These are phyloP conservation scores for Aspergillus ibericus DNA, from an alignment of 2,329 filamentous ascomycete species.

Conservation along the genomic window DNA sequence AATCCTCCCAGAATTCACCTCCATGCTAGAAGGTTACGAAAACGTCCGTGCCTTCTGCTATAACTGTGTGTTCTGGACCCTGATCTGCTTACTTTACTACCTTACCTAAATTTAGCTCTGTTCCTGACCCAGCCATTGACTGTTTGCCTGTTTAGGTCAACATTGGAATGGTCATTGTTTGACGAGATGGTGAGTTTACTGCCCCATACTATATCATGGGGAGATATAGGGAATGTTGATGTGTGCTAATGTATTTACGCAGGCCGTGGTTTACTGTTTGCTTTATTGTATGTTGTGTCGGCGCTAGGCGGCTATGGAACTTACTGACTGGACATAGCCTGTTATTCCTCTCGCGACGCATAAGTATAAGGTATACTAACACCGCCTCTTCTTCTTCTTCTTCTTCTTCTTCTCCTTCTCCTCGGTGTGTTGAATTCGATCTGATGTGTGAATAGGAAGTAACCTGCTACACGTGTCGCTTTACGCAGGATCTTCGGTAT, in stretches of 20 bases:
- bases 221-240: not conserved
- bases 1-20: slow-evolving; percentile 41
- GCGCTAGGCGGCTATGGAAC: not conserved
- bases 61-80: slow-evolving; percentile 39
- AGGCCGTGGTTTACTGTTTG: slow-evolving; percentile 50
- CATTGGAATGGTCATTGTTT: slow-evolving; percentile 48
- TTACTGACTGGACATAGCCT: slow-evolving; percentile 30
- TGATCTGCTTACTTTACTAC: no score
- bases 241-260: not conserved
- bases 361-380: slow-evolving; percentile 38
- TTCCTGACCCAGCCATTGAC: slow-evolving; percentile 6
- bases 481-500: slow-evolving; percentile 40
- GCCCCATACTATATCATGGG: not conserved
- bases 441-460: slow-evolving; percentile 36
- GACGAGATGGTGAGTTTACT: slow-evolving; percentile 40
- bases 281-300: slow-evolving; percentile 37
- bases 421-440: not conserved
- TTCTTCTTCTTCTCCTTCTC: no score
- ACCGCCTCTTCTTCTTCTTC: not conserved
- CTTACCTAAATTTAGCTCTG: slow-evolving; percentile 1
- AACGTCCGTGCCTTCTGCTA: slow-evolving; percentile 48
- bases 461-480: slow-evolving; percentile 39
- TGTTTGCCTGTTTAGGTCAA: slow-evolving; percentile 28
- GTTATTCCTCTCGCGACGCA: slow-evolving; percentile 40
- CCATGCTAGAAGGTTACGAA: slow-evolving; percentile 47